Percentiles rank a stretch among this genome's conserved stretches.
These are phyloP conservation scores for Blastobotrys capitulatus DNA, from an alignment of 1,139 yeast genomes.

Conservation along the genomic window DNA sequence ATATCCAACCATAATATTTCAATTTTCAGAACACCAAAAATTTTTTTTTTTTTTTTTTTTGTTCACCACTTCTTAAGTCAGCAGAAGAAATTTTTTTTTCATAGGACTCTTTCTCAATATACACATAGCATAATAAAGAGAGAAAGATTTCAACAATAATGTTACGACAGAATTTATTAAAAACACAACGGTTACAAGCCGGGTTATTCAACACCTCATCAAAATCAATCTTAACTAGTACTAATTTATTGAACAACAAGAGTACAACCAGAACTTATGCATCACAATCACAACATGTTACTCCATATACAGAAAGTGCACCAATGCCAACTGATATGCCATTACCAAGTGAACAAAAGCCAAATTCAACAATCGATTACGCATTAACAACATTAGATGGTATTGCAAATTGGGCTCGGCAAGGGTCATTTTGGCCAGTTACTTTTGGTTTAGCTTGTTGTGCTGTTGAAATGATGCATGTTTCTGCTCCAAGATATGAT, in stretches of 20 bases:
- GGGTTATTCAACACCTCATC: too few species aligned
- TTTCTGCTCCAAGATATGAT: constrained; percentile 86
- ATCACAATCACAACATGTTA: neutral
- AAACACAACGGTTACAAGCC: neutral
- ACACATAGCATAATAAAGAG: too few species aligned
- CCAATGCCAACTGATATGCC: constrained; percentile 48
- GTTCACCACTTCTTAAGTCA: neutral
- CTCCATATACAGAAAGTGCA: neutral
- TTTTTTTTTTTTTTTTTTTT: neutral
- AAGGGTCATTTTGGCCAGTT: constrained; percentile 91
- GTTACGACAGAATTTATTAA: constrained; percentile 1
- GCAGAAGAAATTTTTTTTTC: constrained; percentile 1
- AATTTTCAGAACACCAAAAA: neutral
- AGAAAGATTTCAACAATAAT: too few species aligned
- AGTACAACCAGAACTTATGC: neutral
- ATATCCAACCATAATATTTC: neutral
- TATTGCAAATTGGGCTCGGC: constrained; percentile 88
- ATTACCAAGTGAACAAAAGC: constrained; percentile 46
- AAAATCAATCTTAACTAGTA: too few species aligned
- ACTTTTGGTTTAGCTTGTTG: constrained; percentile 91
- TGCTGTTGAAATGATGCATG: constrained; percentile 96
- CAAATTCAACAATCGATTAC: constrained; percentile 62
- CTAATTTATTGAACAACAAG: neutral
- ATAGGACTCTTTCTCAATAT: too few species aligned
- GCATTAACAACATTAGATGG: constrained; percentile 81